Base-by-base conservation (phyloP, 2,329 filamentous ascomycete genomes). In the Tolypocladium sp. region DNA sequence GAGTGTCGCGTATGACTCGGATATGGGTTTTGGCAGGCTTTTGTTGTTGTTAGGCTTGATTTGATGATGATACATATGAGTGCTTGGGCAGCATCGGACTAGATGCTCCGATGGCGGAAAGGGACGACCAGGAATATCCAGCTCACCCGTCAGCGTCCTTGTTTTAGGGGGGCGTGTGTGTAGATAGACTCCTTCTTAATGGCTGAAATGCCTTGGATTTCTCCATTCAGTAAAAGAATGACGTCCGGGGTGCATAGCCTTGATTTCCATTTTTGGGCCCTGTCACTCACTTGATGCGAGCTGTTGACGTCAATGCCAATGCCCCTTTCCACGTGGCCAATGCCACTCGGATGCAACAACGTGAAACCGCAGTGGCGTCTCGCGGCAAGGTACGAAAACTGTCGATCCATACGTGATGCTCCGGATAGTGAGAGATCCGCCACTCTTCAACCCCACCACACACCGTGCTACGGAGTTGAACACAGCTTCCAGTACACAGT, bases 1-100 rank as follows among this genome's bases (percentile, higher is more conserved):
- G 71, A 61, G 10, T 22, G 30, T n/a, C 17, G 8, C 17, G 37
- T 25, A 51, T n/a, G n/a, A n/a, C 15, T 27, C 4, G 52, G 27
- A 15, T 12, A 15, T 17, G 53, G 15, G 40, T n/a, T 27, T 22
- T 4, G 53, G 33, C 22, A 41, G 35, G 37, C 27, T 40, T n/a
- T 20, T 17, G 20, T 20, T 9, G 25, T n/a, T 6, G 15, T 49
- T 30, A 13, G 17, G 46, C 25, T 20, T 20, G 46, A 15, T 17
- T 30, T 30, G 13, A 49, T 6, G 25, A 49, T 22, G 40, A 25
- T 10, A 22, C 25, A 25, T 10, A 22, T 46, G 42, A 27, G 22
- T 13, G n/a, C 25, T 27, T 46, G 6, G 27, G 30, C 22, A 40
- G 15, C 12, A 27, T 10, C 12, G n/a, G 27, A 8, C 49, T 57